Evolutionary conservation across 495 filamentous ascomycete genomes (phyloP).

Genomic region (Xeromyces bisporus): DNA sequence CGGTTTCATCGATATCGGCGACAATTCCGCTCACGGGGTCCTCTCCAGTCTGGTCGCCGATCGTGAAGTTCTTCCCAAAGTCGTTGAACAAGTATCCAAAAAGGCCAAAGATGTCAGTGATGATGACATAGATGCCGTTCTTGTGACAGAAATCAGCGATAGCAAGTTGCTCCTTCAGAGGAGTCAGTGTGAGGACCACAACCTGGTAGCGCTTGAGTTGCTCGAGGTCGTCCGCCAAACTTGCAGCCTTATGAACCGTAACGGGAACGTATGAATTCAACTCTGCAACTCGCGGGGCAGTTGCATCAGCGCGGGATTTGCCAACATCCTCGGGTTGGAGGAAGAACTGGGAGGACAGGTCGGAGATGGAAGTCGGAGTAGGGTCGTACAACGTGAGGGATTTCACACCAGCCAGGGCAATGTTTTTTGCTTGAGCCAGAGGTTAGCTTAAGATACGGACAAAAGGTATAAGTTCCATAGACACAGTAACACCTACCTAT

Average conservation of each 20-base stretch:
- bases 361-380: slow-evolving; percentile 60
- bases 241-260: slow-evolving; percentile 46
- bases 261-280: slow-evolving; percentile 94
- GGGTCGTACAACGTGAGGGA: slow-evolving; percentile 78
- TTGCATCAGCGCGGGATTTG: slow-evolving; percentile 73
- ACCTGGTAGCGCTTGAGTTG: slow-evolving; percentile 79
- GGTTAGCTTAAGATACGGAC: too few relatives aligned
- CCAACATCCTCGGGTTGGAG: slow-evolving; percentile 76
- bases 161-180: slow-evolving; percentile 57
- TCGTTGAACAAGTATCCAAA: slow-evolving; percentile 97
- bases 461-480: slow-evolving; percentile 2
- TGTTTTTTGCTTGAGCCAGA: slow-evolving; percentile 62
- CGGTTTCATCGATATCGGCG: slow-evolving; percentile 71
- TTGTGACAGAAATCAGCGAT: slow-evolving; percentile 87
- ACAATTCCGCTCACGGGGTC: slow-evolving; percentile 77
- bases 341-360: slow-evolving; percentile 95
- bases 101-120: slow-evolving; percentile 76
- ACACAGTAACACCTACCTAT: slow-evolving; percentile 39
- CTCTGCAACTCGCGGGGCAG: slow-evolving; percentile 77
- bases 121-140: slow-evolving; percentile 78
- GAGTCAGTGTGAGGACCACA: slow-evolving; percentile 73
- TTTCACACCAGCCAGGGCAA: slow-evolving; percentile 89
- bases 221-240: slow-evolving; percentile 50
- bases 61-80: slow-evolving; percentile 82
- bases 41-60: slow-evolving; percentile 83